Base-by-base conservation (phyloP, 208 protist species). In the Porcisia deanei region DNA sequence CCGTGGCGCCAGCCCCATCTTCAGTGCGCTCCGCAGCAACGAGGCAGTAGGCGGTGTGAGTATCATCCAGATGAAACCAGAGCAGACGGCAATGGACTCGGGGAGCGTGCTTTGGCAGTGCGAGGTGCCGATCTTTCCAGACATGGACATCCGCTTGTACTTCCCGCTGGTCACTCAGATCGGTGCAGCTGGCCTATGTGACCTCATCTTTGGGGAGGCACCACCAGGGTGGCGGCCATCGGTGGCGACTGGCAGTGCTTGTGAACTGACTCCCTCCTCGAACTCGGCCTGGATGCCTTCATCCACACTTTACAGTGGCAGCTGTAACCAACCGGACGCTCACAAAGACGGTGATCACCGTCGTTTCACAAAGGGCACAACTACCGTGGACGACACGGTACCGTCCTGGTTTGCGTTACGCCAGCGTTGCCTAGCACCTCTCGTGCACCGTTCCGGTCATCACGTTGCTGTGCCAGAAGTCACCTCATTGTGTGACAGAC, bases 1-100 rank as follows among this genome's bases (percentile, higher is more conserved):
- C 83, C 90, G 95, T 64, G 95, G 95, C 37, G 91, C 92, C 49
- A 95, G 91, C 71, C 95, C 95, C 30, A 96, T 98, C 63, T 96
- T 95, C 74, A 86, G 88, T 30, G 89, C 95, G 41, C 76, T 98
- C 61, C 85, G 92, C 43, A 81, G 79, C 65, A 91, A 92, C 66
- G 95, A 98, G 54, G 9, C 37, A 1, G 63, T 83, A 1, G 91
- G 92, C 60, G 93, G 93, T 1, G 88, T 85, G n/a, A 97, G 88
- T 66, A 84, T 97, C 49, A 91, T 93, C 49, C 84, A 95, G 68
- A 79, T 97, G 63, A 66, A 71, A 57, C 72, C 83, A 30, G 79
- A 82, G 49, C 82, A 92, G 65, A 73, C 25, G 3, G 77, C 80
- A 43, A 97, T 97, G 93, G 93, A 97, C 77, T 81, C 79, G 3